Evolutionary conservation across 768 basidiomycete genomes (phyloP), one percentile per base, ranked within the genome.

Genomic region (Favolaschia claudopus): DNA sequence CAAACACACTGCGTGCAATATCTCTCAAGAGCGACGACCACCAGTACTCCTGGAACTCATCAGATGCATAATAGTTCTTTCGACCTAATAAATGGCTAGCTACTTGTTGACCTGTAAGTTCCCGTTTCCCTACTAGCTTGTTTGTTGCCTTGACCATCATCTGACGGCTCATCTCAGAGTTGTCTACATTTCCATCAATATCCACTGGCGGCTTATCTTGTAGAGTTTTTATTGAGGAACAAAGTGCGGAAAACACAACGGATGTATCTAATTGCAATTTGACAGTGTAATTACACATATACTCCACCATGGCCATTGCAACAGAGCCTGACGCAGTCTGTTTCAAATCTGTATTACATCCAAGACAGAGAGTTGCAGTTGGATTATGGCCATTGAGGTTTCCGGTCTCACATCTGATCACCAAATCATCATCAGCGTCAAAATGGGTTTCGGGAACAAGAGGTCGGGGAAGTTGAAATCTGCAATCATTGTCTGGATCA

Each of bases 1-100:
- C 70, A 20, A 76, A 62, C 6, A 73, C 43, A 27, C 46, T 24
- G 7, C 32, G 31, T 6, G 46, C 55, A 25, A 49, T 29, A 42
- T 62, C 50, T 55, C 48, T 28, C 12, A 62, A 49, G 40, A 62
- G 34, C 13, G 29, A 31, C 10, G 55, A 50, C 60, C 60, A 62
- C 33, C 49, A 62, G 27, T 39, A 57, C 19, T 36, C 49, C 12
- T 38, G 55, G 29, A 36, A 62, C 5, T 13, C 43, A 36, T 46
- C 40, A 13, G 40, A 37, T 17, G 45, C 42, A 27, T 60, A 60
- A 25, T 51, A 24, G 47, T 7, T 43, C 7, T 38, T 24, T 8
- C 37, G 17, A 25, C 45, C 31, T 5, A 62, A 20, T 34, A 62
- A 39, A 14, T 24, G 14, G 12, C 38, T 51, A 15, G 43, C 55